A percentile compares a stretch with the other conserved stretches of the same genome.
These are phyloP conservation scores for Acer yangbiense DNA, from an alignment of 345 rosid species.

Conservation along the genomic window DNA sequence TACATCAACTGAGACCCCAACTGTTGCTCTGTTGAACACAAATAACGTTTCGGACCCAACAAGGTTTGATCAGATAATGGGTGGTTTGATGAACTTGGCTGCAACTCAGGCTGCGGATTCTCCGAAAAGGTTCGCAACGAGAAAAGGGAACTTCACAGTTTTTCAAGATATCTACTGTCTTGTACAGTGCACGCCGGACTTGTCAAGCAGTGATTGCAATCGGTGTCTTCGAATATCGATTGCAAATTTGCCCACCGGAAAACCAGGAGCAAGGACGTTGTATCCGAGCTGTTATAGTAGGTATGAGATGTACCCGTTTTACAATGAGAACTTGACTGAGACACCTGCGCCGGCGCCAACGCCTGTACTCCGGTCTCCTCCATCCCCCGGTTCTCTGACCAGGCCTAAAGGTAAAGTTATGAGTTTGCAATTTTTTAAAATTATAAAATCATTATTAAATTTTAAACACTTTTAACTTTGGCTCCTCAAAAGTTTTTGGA, in stretches of 20 bases:
- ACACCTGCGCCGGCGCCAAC: background rate
- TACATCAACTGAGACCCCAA: background rate
- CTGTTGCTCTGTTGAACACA: too few relatives aligned
- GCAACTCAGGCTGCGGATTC: background rate
- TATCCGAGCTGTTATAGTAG: slow-evolving; percentile 40
- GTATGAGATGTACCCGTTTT: slow-evolving; percentile 33
- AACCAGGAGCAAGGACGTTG: too few relatives aligned
- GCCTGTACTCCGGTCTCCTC: too few relatives aligned
- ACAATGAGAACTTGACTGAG: background rate
- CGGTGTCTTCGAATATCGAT: slow-evolving; percentile 25
- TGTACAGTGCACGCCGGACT: slow-evolving; percentile 24
- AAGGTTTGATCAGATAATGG: slow-evolving; percentile 2
- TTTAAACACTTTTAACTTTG: too few relatives aligned
- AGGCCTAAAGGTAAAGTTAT: too few relatives aligned
- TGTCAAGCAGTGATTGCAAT: slow-evolving; percentile 10
- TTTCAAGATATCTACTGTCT: background rate
- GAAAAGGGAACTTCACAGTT: background rate
- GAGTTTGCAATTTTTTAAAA: too few relatives aligned
- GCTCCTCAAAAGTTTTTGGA: too few relatives aligned
- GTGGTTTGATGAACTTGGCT: background rate
- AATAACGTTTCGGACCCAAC: background rate
- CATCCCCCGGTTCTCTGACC: too few relatives aligned
- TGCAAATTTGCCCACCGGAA: background rate
- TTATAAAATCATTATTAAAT: too few relatives aligned
- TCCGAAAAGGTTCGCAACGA: slow-evolving; percentile 15